Conservation (phyloP, 805 yeast genomes). For the Saccharomycopsis sp. region DNA sequence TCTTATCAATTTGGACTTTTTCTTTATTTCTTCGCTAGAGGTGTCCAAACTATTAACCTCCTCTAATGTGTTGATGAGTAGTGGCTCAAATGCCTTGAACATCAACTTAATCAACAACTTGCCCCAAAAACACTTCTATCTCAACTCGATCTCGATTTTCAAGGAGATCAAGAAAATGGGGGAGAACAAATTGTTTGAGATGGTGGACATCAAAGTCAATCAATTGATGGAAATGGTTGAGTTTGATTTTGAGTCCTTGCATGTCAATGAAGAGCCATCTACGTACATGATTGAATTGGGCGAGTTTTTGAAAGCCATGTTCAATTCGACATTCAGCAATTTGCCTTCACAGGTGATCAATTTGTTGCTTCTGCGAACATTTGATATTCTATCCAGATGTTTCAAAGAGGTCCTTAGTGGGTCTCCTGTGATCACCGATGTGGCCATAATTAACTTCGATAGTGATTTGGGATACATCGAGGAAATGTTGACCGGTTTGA, state of each 20-base stretch:
- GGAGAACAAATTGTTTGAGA: slow-evolving; percentile 71
- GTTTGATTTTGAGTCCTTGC: slow-evolving; percentile 69
- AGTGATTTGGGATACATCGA: slow-evolving; percentile 76
- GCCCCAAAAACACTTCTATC: slow-evolving; percentile 31
- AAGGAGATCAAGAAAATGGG: slow-evolving; percentile 58
- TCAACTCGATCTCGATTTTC: slow-evolving; percentile 50
- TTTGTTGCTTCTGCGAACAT: slow-evolving; percentile 75
- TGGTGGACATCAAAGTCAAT: slow-evolving; percentile 74
- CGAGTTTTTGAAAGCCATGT: slow-evolving; percentile 75
- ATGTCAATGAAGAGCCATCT: slow-evolving; percentile 54
- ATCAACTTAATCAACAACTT: slow-evolving; percentile 30
- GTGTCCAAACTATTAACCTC: slow-evolving; percentile 40
- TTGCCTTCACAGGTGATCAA: slow-evolving; percentile 74
- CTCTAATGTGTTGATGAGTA: slow-evolving; percentile 27
- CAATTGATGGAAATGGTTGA: slow-evolving; percentile 80
- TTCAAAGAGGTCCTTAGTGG: slow-evolving; percentile 54
- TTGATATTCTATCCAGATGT: slow-evolving; percentile 73
- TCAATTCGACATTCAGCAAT: slow-evolving; percentile 74
- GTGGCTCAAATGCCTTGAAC: slow-evolving; percentile 29
- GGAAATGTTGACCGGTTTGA: slow-evolving; percentile 31
- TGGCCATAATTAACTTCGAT: slow-evolving; percentile 67
- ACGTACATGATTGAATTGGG: slow-evolving; percentile 77
- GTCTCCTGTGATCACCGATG: slow-evolving; percentile 47
- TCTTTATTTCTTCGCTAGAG: slow-evolving; percentile 66
- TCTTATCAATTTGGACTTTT: slow-evolving; percentile 80